These are phyloP conservation scores for Mallotus japonicus DNA, from an alignment of 441 rosid genomes.

Conservation along the genomic window DNA sequence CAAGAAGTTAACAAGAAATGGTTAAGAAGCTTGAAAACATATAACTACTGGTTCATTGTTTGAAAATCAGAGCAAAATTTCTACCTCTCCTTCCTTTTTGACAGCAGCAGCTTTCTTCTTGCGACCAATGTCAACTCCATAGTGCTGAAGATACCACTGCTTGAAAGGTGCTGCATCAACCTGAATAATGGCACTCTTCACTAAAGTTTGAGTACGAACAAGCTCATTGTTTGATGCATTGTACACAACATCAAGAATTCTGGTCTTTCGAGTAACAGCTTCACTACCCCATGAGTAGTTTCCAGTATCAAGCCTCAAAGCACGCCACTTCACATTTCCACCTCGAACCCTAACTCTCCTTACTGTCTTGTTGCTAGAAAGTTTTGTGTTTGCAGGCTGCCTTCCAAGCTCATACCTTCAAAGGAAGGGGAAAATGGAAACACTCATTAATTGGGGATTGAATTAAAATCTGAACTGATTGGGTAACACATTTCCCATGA, in stretches of 20 bases:
- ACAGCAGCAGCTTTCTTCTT: constrained; percentile 50
- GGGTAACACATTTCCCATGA: too few species aligned
- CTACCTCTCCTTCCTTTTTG: constrained; percentile 55
- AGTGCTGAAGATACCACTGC: too few species aligned
- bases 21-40: too few species aligned
- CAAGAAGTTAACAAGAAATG: background rate
- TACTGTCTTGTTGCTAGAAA: constrained; percentile 66
- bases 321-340: constrained; percentile 68
- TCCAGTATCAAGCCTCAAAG: constrained; percentile 58
- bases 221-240: constrained; percentile 70
- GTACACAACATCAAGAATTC: constrained; percentile 61
- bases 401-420: constrained; percentile 61
- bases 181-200: too few species aligned
- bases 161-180: too few species aligned
- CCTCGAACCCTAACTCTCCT: constrained; percentile 62
- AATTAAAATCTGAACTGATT: background rate
- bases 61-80: background rate
- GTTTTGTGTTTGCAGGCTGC: constrained; percentile 60
- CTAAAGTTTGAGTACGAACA: constrained; percentile 40
- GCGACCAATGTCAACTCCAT: constrained; percentile 42
- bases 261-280: constrained; percentile 61
- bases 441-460: background rate
- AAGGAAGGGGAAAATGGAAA: background rate
- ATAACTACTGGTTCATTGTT: background rate
- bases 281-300: constrained; percentile 68